These are phyloP conservation scores for Populus hybrid DNA, from an alignment of 441 rosid species.

Conservation along the genomic window DNA sequence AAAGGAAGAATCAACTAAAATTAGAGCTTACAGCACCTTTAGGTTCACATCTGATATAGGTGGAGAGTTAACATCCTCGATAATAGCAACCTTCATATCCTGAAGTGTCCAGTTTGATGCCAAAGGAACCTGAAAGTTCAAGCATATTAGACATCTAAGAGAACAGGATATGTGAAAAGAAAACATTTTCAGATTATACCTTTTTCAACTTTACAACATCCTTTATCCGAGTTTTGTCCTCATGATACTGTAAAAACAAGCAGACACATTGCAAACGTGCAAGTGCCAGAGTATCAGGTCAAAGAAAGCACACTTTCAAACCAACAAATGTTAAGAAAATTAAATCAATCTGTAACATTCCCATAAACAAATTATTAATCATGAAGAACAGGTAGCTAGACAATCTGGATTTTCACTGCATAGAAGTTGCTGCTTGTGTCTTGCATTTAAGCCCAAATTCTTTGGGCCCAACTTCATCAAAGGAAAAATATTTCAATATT, in stretches of 20 bases:
- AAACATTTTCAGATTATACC: constrained; percentile 34
- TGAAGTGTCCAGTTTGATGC: constrained; percentile 68
- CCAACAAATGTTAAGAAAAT: neutral
- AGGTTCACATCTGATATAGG: constrained; percentile 66
- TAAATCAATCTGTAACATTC: neutral
- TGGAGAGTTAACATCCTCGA: constrained; percentile 50
- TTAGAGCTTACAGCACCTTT: constrained; percentile 44
- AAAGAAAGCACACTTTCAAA: neutral
- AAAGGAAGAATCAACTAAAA: neutral
- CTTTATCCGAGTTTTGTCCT: constrained; percentile 71
- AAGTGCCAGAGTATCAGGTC: neutral
- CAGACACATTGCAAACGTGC: constrained; percentile 6
- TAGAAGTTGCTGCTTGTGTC: neutral
- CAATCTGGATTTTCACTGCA: neutral
- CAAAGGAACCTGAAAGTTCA: constrained; percentile 47
- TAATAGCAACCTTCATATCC: constrained; percentile 70
- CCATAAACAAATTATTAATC: neutral
- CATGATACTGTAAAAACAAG: constrained; percentile 61
- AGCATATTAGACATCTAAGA: constrained; percentile 17
- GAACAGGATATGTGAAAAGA: constrained; percentile 2
- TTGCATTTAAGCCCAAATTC: constrained; percentile 4
- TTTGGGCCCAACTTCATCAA: neutral
- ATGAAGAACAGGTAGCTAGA: neutral
- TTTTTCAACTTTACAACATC: constrained; percentile 75
- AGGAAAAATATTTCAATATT: neutral